Evolutionary conservation across 441 rosid genomes (phyloP).

Genomic region (Daphne laureola): DNA sequence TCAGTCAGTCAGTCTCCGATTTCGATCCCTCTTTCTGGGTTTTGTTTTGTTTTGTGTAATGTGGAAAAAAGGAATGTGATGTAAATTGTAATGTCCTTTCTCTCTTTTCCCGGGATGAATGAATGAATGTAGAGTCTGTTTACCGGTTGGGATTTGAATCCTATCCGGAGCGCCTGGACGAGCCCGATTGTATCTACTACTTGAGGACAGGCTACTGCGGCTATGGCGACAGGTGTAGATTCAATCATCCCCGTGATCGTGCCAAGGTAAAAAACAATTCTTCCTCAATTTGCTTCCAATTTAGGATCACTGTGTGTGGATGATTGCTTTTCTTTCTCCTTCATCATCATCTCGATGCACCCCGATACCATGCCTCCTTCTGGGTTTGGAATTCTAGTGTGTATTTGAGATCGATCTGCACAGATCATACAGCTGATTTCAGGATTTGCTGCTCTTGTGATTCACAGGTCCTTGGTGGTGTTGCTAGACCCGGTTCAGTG

Average conservation of each 20-base stretch:
- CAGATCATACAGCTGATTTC: constrained; percentile 9
- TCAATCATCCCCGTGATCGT: constrained; percentile 86
- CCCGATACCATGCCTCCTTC: constrained; percentile 3
- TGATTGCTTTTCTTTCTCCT: constrained; percentile 13
- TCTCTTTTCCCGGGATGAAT: constrained; percentile 16
- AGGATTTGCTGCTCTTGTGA: constrained; percentile 12
- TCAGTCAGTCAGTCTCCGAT: constrained; percentile 27
- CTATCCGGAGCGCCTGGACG: constrained; percentile 73
- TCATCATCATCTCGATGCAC: constrained; percentile 6
- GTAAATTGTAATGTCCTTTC: constrained; percentile 22
- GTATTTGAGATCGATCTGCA: constrained; percentile 13
- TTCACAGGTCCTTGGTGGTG: constrained; percentile 59
- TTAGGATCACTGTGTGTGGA: constrained; percentile 12
- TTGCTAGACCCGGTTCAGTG: constrained; percentile 46
- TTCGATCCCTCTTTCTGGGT: constrained; percentile 9
- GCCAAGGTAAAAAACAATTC: constrained; percentile 41
- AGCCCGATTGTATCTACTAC: constrained; percentile 67
- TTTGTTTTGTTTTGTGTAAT: constrained; percentile 14
- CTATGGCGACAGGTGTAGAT: constrained; percentile 79
- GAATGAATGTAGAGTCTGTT: constrained; percentile 62
- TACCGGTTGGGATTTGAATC: constrained; percentile 58
- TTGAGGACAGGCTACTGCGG: constrained; percentile 74
- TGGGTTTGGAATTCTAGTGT: constrained; percentile 8
- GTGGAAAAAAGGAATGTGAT: constrained; percentile 2
- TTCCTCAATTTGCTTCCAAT: constrained; percentile 5